Evolutionary conservation across 306 rosid species (phyloP), one percentile per base, ranked within the genome.

Genomic region (Sophora flavescens): DNA sequence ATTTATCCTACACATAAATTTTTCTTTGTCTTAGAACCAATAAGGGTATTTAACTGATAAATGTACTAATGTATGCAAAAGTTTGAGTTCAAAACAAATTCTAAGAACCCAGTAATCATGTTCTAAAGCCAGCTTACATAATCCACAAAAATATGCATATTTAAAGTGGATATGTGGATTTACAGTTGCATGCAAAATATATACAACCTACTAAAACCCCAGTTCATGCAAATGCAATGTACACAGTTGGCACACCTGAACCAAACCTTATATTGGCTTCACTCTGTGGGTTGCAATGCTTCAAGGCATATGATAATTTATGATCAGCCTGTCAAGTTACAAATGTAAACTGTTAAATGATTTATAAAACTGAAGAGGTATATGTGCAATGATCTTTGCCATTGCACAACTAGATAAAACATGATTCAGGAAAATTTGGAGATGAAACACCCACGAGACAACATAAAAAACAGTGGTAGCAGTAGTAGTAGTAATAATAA

Each of bases 201-300:
- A 15, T 18, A 50, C 68, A 70, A 44, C 70, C 78, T 36, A 52
- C 62, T 52, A 3, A 48, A 65, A 72, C 32, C 45, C 48, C 75
- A 66, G 42, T 72, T 67, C 76, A 76, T 65, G 56, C 82, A 66
- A 44, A 78, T 74, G 83, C 75, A 70, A 80, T 59, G 73, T 22
- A 79, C 53, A 84, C 75, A 81, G 63, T 82, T 71, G 70, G 87
- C 86, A 88, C 87, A 84, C 84, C 84, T 68, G 88, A 83, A 75
- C 79, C 92, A 76, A 79, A 95, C 99, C 99, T 95, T 88, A 92
- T 95, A 88, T 95, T 95, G 82, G 92, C 93, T 88, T 89, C 91
- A 62, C 80, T 83, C 15, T 13, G 80, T 76, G 96, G 96, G 82
- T 89, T 88, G 92, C 99, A 95, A 80, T 90, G 90, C 86, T 71